A percentile compares a stretch with the other conserved stretches of the same genome.
Evolutionary conservation across 2,329 filamentous ascomycete species (phyloP).

Genomic region (Xylariaceae sp.): DNA sequence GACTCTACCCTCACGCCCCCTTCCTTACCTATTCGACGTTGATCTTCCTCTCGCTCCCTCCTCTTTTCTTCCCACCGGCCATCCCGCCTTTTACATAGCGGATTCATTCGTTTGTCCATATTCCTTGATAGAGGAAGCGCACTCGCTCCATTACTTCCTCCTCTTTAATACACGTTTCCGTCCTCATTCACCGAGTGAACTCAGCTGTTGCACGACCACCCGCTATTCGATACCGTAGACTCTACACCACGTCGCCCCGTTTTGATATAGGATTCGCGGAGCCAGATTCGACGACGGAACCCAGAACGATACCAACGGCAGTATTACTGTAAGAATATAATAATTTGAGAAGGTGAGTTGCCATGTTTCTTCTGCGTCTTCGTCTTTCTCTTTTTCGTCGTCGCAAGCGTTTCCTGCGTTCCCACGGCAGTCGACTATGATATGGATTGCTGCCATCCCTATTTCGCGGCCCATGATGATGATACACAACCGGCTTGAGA

Average conservation of each 20-base stretch:
- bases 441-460: not conserved
- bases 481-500: not conserved
- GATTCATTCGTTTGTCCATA: constrained; percentile 38
- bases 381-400: not conserved
- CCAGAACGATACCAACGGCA: not conserved
- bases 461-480: not conserved
- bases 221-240: not conserved
- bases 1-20: constrained; percentile 14
- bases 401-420: not conserved
- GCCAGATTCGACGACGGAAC: not conserved
- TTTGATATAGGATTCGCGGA: not conserved
- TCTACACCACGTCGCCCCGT: not conserved
- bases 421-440: not conserved
- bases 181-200: constrained; percentile 12
- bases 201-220: constrained; percentile 9
- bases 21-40: constrained; percentile 25
- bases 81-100: constrained; percentile 30
- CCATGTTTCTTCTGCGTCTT: not conserved
- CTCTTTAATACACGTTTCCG: constrained; percentile 30
- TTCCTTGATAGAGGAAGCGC: constrained; percentile 33
- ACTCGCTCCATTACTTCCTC: constrained; percentile 34
- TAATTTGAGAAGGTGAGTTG: not conserved
- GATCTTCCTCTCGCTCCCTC: constrained; percentile 22
- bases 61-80: constrained; percentile 20
- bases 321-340: not conserved